Evolutionary conservation across 805 yeast genomes (phyloP).

Genomic region (Isabelozyma gotoi): DNA sequence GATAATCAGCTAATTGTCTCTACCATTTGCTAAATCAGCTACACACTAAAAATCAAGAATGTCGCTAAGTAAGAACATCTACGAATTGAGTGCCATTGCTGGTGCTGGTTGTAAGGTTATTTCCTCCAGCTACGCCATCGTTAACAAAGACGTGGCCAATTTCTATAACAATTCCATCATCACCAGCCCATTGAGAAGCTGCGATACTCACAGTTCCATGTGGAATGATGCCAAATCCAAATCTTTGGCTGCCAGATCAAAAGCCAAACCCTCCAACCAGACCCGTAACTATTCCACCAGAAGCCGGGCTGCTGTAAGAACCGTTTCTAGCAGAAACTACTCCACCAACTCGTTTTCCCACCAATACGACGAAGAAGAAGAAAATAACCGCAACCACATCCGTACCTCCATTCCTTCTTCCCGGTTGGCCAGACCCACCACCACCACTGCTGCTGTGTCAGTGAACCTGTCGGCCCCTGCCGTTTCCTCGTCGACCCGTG

Average conservation of each 20-base stretch:
- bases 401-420: background rate
- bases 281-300: background rate
- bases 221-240: constrained; percentile 17
- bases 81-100: constrained; percentile 25
- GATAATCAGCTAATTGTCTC: too few relatives aligned
- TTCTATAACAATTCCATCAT: constrained; percentile 20
- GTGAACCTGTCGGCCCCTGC: background rate
- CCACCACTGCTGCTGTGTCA: background rate
- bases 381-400: background rate
- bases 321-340: constrained; percentile 8
- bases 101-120: constrained; percentile 20
- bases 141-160: constrained; percentile 16
- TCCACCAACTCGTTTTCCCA: constrained; percentile 11
- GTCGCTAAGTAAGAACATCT: constrained; percentile 12
- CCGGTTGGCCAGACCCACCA: background rate
- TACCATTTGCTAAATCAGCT: background rate
- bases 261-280: constrained; percentile 3
- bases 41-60: constrained; percentile 1
- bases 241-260: constrained; percentile 7
- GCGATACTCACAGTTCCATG: constrained; percentile 20
- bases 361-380: background rate
- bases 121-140: constrained; percentile 13
- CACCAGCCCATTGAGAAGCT: constrained; percentile 16
- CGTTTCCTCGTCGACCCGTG: constrained; percentile 5
- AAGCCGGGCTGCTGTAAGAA: background rate